Base-by-base conservation (phyloP, 1,284 basidiomycete species). In the Marasmius sp. region DNA sequence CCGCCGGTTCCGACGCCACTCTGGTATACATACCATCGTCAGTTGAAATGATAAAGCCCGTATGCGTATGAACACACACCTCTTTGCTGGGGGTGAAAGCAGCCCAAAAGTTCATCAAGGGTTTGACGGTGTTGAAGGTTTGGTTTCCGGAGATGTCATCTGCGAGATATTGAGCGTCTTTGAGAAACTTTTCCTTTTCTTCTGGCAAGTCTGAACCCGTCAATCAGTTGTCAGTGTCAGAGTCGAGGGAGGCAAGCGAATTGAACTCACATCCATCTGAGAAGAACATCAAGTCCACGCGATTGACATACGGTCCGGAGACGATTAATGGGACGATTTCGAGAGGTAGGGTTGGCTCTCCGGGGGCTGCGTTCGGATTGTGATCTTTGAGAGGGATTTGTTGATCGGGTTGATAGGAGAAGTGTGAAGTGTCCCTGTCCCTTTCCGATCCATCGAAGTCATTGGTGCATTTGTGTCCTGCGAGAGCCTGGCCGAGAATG, bases 71-170 rank as follows among this genome's bases (percentile, higher is more conserved):
- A 48, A 45, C 54, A 12, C 61, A 27, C 53, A 87, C 89, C 80
- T 91, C 86, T 61, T 80, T 81, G 70, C 89, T 91, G 0, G 91
- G 87, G 7, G 87, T 80, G 67, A 92, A 94, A 0, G 90, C 89
- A 0, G 86, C 92, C 88, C 89, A 94, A 66, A 94, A 89, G 69
- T 94, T 94, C 61, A 94, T 74, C 39, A 94, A 75, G 14, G 91
- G 88, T 63, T 84, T 81, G 27, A 94, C 92, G 0, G 89, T 87
- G 60, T 85, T 81, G 73, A 93, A 93, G 0, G 92, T 91, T 65
- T 92, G 88, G 68, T 90, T 88, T 14, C 79, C 74, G 1, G 92
- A 86, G 41, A 94, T 82, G 68, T 91, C 91, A 49, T 81, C 74
- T 0, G 88, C 89, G 6, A 94, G 83, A 36, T 83, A 78, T 60